phyloP scores from a whole-genome alignment of 148 eudicot genomes.

The Diospyros lotus region DNA sequence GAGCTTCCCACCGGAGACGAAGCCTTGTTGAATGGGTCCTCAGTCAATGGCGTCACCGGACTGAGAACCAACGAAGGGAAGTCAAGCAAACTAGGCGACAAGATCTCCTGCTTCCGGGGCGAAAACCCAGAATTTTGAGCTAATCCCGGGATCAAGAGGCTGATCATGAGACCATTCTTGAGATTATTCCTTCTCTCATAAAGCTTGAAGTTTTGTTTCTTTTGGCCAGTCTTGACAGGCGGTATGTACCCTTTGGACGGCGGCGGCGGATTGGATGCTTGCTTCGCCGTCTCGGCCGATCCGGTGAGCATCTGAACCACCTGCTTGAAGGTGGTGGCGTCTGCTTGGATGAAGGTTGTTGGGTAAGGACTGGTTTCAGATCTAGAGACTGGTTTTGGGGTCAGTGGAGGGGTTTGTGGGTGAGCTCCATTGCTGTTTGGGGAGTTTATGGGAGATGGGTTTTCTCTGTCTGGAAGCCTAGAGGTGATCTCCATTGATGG shows the following conservation, averaged over 20 bases:
- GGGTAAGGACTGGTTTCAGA: conserved; percentile 75
- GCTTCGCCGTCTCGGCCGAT: conserved; percentile 37
- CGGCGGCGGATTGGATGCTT: conserved; percentile 16
- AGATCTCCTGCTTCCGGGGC: conserved; percentile 40
- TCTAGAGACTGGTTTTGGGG: conserved; percentile 52
- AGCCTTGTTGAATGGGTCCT: conserved; percentile 42
- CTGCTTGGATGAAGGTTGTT: conserved; percentile 86
- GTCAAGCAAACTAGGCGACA: conserved; percentile 74
- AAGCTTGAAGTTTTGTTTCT: conserved; percentile 61
- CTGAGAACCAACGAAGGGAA: conserved; percentile 72
- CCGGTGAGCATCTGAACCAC: conserved; percentile 94
- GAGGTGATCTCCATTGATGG: conserved; percentile 51
- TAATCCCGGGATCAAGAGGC: conserved; percentile 27
- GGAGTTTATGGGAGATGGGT: conserved; percentile 35
- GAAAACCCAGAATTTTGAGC: conserved; percentile 31
- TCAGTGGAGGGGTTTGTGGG: conserved; percentile 25
- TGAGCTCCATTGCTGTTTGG: conserved; percentile 31
- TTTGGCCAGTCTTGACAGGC: conserved; percentile 42
- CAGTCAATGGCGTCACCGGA: conserved; percentile 69
- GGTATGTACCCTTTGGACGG: conserved; percentile 39
- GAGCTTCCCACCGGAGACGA: conserved; percentile 29
- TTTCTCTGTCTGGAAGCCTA: conserved; percentile 36
- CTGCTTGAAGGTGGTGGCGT: conserved; percentile 70
- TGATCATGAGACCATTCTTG: conserved; percentile 56
- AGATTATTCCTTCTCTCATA: conserved; percentile 72